Evolutionary conservation across 768 basidiomycete species (phyloP), one percentile per base, ranked within the genome.

Genomic region (Cystobasidium tubakii): DNA sequence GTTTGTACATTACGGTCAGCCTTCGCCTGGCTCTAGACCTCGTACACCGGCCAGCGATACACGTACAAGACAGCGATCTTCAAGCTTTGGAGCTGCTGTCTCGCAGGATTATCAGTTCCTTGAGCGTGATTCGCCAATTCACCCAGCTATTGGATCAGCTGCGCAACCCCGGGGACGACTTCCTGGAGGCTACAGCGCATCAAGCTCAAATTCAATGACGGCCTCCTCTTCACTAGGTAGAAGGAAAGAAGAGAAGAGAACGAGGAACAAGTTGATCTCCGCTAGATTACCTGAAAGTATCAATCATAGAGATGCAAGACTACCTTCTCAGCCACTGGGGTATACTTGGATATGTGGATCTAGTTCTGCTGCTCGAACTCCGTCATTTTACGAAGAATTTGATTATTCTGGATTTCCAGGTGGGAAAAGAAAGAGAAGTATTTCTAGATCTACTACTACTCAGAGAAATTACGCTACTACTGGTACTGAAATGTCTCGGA

Each of bases 321-420:
- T 71, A 27, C 69, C 69, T 15, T 71, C 69, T 4, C 69, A 71
- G 55, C 69, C 69, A 23, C 29, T 71, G 21, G 69, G 69, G 4
- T 55, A 31, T 19, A 71, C 69, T 29, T 71, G 69, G 69, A 39
- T 71, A 6, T 71, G 69, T 25, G 69, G 69, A 9, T 46, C 54
- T 39, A 27, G 54, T 10, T 36, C 43, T 12, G 54, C 55, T 60
- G 69, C 69, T 12, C 23, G 69, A 21, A 31, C 53, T 17, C 69
- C 69, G 1, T 42, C 36, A 10, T 71, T 71, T 55, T 71, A 71
- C 29, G 69, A 71, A 17, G 54, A 71, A 12, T 71, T 71, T 29
- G 69, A 71, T 31, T 71, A 71, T 44, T 34, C 53, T 36, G 12
- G 15, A 3, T 71, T 54, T 31, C 69, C 69, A 6, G 33, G 33